Percentiles rank a stretch among this genome's conserved stretches.
Evolutionary conservation across 1,284 basidiomycete genomes (phyloP).

Genomic region (Leccinum pachyderme): DNA sequence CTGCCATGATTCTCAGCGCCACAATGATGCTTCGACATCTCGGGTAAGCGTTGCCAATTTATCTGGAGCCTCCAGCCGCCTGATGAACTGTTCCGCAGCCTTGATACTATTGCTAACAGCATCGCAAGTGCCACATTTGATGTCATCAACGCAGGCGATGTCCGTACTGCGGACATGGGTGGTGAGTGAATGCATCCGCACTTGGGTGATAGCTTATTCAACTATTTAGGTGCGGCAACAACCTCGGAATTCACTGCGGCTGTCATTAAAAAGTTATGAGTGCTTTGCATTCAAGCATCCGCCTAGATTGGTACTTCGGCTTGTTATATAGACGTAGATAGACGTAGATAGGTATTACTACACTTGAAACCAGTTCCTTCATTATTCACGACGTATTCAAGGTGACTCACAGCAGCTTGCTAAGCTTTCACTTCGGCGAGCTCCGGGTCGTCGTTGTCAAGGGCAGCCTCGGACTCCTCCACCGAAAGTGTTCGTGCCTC

Average conservation of each 20-base stretch:
- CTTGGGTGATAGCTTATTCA: slow-evolving; percentile 4
- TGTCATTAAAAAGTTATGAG: slow-evolving; percentile 71
- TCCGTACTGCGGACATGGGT: slow-evolving; percentile 95
- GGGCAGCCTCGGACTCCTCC: slow-evolving; percentile 51
- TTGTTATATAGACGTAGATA: slow-evolving; percentile 30
- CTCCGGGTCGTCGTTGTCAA: slow-evolving; percentile 40
- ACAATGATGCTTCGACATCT: slow-evolving; percentile 99
- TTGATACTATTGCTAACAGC: slow-evolving; percentile 92
- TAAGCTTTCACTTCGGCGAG: slow-evolving; percentile 46
- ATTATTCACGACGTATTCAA: neutral
- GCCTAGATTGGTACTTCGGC: slow-evolving; percentile 5
- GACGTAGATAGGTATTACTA: slow-evolving; percentile 13
- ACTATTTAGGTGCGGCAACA: slow-evolving; percentile 67
- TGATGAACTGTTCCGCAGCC: slow-evolving; percentile 41
- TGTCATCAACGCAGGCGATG: slow-evolving; percentile 87
- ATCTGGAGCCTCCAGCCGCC: neutral
- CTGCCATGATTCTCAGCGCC: slow-evolving; percentile 96
- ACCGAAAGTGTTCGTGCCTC: slow-evolving; percentile 42
- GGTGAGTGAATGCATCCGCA: slow-evolving; percentile 54
- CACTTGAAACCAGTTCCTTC: slow-evolving; percentile 18
- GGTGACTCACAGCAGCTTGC: slow-evolving; percentile 19
- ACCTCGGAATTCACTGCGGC: slow-evolving; percentile 93
- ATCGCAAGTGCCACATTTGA: slow-evolving; percentile 94
- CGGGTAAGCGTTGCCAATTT: slow-evolving; percentile 51
- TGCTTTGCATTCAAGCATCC: neutral